A percentile compares a stretch with the other conserved stretches of the same genome.
phyloP scores from a whole-genome alignment of 768 basidiomycete species.

The Cyclocybe aegerita region DNA sequence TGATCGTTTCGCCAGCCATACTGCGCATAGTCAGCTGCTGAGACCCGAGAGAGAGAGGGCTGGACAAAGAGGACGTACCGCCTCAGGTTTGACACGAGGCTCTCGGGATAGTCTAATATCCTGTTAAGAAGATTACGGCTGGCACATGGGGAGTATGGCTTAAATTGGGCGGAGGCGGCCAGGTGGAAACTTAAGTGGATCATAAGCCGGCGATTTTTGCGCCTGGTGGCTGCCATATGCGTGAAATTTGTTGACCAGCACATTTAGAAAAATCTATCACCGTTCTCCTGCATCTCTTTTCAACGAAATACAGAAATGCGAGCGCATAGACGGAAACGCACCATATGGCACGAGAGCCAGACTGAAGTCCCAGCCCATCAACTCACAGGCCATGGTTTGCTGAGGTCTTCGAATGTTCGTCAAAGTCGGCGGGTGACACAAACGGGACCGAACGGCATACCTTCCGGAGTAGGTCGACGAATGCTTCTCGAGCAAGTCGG shows the following conservation, averaged over 20 bases:
- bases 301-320: no score
- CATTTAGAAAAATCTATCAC: no score
- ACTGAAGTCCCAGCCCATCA: slow-evolving; percentile 18
- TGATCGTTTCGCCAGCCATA: slow-evolving; percentile 32
- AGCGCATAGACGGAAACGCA: background rate
- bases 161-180: slow-evolving; percentile 17
- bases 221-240: slow-evolving; percentile 10
- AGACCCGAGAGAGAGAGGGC: background rate
- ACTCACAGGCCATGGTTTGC: slow-evolving; percentile 17
- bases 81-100: slow-evolving; percentile 30
- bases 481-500: slow-evolving; percentile 42
- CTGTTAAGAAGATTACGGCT: slow-evolving; percentile 25
- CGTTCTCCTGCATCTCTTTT: no score
- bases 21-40: slow-evolving; percentile 1
- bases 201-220: slow-evolving; percentile 16
- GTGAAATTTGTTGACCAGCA: no score
- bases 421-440: no score
- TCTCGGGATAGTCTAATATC: slow-evolving; percentile 31
- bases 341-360: slow-evolving; percentile 12
- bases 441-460: slow-evolving; percentile 5
- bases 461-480: slow-evolving; percentile 38
- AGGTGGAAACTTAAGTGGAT: slow-evolving; percentile 14
- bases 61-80: slow-evolving; percentile 26
- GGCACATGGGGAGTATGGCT: slow-evolving; percentile 19
- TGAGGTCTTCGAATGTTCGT: slow-evolving; percentile 11